Percentiles rank a stretch among this genome's conserved stretches.
These are phyloP conservation scores for Apiosordaria backusii DNA, from an alignment of 495 filamentous ascomycete species.

Conservation along the genomic window DNA sequence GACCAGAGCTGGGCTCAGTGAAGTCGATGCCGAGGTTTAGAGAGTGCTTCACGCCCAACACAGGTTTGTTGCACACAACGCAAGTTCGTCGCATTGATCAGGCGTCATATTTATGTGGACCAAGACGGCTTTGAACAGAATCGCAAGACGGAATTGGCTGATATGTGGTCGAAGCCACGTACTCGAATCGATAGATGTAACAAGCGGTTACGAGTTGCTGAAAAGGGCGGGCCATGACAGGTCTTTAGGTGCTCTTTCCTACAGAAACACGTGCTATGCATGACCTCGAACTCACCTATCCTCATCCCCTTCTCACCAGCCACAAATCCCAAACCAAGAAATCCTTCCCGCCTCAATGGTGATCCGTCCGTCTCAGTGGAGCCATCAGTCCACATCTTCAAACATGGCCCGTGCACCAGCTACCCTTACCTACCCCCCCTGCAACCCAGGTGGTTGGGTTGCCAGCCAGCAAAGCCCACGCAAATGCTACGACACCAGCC, in stretches of 20 bases:
- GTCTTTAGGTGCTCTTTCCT: background rate
- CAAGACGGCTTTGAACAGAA: background rate
- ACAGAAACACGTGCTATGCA: no score
- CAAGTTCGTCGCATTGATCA: background rate
- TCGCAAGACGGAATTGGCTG: background rate
- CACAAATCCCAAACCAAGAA: background rate
- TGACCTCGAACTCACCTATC: no score
- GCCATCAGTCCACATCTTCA: background rate
- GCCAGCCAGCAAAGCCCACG: background rate
- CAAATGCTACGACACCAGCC: slow-evolving; percentile 4
- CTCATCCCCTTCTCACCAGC: background rate
- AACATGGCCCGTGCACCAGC: background rate
- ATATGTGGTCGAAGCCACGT: background rate
- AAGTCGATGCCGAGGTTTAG: background rate
- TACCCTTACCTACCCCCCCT: background rate
- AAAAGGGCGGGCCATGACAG: background rate
- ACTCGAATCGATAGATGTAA: no score
- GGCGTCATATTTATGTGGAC: no score
- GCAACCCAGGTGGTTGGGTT: background rate
- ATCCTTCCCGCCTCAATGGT: background rate
- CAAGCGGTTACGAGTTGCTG: background rate
- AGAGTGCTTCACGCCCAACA: no score
- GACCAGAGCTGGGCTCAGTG: no score
- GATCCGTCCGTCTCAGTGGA: background rate
- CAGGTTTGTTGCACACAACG: no score